phyloP scores from a whole-genome alignment of 2,329 filamentous ascomycete genomes.

The Venturiaceae sp. region DNA sequence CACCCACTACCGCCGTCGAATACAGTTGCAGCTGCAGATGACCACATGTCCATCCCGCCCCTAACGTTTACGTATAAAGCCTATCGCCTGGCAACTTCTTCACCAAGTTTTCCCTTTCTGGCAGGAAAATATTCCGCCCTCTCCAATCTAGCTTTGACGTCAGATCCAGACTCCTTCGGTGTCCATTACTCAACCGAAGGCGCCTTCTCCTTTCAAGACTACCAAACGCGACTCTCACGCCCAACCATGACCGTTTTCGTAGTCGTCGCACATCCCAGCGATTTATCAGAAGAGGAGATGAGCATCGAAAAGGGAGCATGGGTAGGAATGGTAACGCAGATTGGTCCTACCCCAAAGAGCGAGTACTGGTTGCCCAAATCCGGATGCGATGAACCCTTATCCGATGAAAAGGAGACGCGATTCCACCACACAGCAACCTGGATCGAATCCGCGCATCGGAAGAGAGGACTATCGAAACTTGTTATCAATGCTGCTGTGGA shows the following conservation, averaged over 20 bases:
- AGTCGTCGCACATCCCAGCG: background rate
- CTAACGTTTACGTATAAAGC: background rate
- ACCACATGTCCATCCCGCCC: too few relatives aligned
- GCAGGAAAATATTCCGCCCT: background rate
- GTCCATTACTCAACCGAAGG: background rate
- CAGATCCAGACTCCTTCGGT: background rate
- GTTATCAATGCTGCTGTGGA: background rate
- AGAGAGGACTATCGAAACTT: background rate
- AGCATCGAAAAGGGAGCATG: background rate
- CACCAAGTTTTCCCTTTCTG: background rate
- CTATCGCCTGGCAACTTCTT: background rate
- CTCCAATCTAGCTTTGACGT: background rate
- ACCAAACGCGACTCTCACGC: background rate
- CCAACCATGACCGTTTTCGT: background rate
- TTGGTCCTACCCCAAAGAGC: background rate
- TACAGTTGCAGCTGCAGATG: too few relatives aligned
- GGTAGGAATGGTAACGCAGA: background rate
- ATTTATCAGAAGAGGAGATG: background rate
- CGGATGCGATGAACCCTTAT: background rate
- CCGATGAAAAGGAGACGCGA: background rate
- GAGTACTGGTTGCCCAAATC: background rate
- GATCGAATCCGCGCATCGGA: background rate
- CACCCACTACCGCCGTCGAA: too few relatives aligned
- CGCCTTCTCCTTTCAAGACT: background rate
- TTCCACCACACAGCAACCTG: background rate